Conservation (phyloP, 2,329 filamentous ascomycete genomes). For the Fusarium staphyleae region DNA sequence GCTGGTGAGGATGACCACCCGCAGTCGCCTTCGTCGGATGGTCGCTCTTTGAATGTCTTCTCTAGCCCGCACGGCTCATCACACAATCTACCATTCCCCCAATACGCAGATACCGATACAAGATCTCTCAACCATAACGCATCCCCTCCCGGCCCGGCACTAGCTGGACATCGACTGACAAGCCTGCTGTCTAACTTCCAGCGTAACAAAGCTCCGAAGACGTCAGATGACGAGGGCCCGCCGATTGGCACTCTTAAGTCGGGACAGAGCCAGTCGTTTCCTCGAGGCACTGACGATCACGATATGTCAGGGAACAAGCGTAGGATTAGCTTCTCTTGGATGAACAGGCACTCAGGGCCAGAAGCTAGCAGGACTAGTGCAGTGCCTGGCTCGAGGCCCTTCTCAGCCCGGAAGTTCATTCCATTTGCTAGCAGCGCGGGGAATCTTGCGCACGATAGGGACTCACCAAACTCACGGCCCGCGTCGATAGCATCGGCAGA, state of each 20-base stretch:
- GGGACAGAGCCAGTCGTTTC: slow-evolving; percentile 80
- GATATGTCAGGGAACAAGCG: slow-evolving; percentile 62
- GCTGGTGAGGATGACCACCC: slow-evolving; percentile 54
- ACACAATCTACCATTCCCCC: slow-evolving; percentile 63
- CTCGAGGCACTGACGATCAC: slow-evolving; percentile 64
- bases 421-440: slow-evolving; percentile 59
- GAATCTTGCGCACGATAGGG: slow-evolving; percentile 60
- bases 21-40: slow-evolving; percentile 67
- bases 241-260: slow-evolving; percentile 73
- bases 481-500: slow-evolving; percentile 73
- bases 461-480: slow-evolving; percentile 68
- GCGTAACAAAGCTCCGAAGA: slow-evolving; percentile 68
- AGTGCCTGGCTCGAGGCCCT: slow-evolving; percentile 46
- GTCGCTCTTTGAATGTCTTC: slow-evolving; percentile 62
- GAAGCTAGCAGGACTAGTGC: slow-evolving; percentile 46
- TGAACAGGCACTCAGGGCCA: slow-evolving; percentile 60
- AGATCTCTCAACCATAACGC: slow-evolving; percentile 50
- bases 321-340: slow-evolving; percentile 68
- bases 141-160: slow-evolving; percentile 49
- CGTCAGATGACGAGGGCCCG: slow-evolving; percentile 59
- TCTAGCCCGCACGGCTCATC: slow-evolving; percentile 69
- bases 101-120: slow-evolving; percentile 57
- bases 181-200: slow-evolving; percentile 67
- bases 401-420: slow-evolving; percentile 54
- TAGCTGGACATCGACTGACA: slow-evolving; percentile 50